phyloP scores from a whole-genome alignment of 768 basidiomycete genomes.

The Pulveroboletus sp. region DNA sequence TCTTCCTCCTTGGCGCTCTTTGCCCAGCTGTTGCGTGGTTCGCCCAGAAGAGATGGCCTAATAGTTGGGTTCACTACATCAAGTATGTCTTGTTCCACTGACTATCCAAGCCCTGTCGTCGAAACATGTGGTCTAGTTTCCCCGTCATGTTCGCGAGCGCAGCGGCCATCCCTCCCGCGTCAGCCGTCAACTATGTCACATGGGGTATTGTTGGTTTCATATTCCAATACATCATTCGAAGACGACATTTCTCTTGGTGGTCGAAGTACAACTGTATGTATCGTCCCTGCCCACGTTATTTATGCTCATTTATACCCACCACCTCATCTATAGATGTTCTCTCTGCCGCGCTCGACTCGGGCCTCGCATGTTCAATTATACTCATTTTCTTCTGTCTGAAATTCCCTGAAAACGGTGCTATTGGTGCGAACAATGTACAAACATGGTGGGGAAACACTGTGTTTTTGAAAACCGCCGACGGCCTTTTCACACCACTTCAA shows the following conservation, averaged over 20 bases:
- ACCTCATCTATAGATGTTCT: no score
- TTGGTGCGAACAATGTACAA: conserved; percentile 37
- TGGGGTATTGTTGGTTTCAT: no score
- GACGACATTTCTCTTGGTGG: conserved; percentile 67
- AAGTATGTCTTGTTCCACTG: no score
- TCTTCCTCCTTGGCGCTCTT: conserved; percentile 73
- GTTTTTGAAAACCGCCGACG: conserved; percentile 30
- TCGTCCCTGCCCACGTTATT: no score
- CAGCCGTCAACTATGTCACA: no score
- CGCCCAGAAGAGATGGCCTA: conserved; percentile 56
- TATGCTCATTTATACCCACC: no score
- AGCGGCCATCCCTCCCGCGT: no score
- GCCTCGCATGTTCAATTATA: conserved; percentile 57
- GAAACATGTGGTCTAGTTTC: no score
- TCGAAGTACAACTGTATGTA: conserved; percentile 37
- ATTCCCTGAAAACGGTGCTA: no score
- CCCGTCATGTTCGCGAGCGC: no score
- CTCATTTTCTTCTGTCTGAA: conserved; percentile 48
- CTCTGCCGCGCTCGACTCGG: conserved; percentile 49
- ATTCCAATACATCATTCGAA: conserved; percentile 60
- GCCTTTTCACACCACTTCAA: conserved; percentile 5
- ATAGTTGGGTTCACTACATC: no score
- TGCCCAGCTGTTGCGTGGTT: conserved; percentile 55
- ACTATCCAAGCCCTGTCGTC: no score
- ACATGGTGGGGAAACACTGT: conserved; percentile 69